Conservation (phyloP, 2,329 filamentous ascomycete genomes). For the Diaporthe eres region DNA sequence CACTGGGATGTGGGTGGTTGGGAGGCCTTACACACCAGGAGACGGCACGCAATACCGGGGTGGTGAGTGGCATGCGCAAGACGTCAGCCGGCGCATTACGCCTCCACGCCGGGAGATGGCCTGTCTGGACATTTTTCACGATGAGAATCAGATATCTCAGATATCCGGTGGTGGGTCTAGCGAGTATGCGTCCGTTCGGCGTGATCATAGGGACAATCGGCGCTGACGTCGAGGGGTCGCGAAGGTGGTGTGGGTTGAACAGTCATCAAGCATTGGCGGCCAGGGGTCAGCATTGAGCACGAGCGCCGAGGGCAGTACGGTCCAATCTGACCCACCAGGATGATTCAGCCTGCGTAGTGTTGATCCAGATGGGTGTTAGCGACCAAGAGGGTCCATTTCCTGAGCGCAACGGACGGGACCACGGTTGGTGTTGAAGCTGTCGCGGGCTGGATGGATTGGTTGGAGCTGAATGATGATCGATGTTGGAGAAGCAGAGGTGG, state of each 20-base stretch:
- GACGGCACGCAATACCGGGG: background rate
- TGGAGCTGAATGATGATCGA: background rate
- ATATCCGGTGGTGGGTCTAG: background rate
- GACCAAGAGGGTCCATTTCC: background rate
- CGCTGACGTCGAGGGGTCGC: background rate
- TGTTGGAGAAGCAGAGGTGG: background rate
- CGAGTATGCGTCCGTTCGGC: background rate
- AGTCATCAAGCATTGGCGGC: slow-evolving; percentile 5
- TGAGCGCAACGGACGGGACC: background rate
- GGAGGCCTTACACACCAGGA: background rate
- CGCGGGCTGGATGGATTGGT: background rate
- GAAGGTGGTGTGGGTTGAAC: background rate
- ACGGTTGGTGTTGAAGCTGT: background rate
- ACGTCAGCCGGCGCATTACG: background rate
- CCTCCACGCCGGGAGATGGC: background rate
- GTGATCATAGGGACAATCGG: background rate
- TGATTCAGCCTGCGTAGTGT: background rate
- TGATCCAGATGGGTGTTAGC: background rate
- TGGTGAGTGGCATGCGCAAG: background rate
- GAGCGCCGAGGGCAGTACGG: background rate
- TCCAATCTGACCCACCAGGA: background rate
- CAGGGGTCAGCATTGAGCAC: background rate
- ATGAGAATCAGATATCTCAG: background rate
- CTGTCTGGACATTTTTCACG: background rate
- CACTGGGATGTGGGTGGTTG: background rate